A percentile compares a stretch with the other conserved stretches of the same genome.
These are phyloP conservation scores for Platanthera zijinensis DNA, from an alignment of 106 monocot species.

Conservation along the genomic window DNA sequence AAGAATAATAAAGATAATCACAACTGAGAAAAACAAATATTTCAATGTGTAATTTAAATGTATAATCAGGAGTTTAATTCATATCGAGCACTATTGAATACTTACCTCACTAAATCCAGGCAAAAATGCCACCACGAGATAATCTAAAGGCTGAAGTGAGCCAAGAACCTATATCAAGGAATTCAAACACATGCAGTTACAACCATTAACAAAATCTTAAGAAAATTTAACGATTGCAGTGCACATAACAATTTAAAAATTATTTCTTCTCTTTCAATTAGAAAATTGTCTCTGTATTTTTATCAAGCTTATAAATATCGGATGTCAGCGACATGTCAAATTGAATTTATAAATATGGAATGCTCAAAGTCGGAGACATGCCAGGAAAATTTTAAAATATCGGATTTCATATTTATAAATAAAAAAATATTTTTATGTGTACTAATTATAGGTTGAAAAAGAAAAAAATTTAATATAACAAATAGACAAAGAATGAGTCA, in stretches of 20 bases:
- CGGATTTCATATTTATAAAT: too few species aligned
- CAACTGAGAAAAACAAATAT: not conserved
- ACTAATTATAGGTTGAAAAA: too few species aligned
- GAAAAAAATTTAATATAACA: too few species aligned
- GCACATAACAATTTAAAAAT: not conserved
- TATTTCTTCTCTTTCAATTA: not conserved
- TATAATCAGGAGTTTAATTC: not conserved
- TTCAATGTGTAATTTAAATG: not conserved
- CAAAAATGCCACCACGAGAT: conserved; percentile 65
- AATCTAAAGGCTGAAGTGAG: conserved; percentile 67
- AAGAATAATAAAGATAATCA: not conserved
- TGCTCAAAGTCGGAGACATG: too few species aligned
- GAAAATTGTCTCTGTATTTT: too few species aligned
- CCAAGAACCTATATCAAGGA: conserved; percentile 55
- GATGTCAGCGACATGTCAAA: too few species aligned
- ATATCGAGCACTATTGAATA: not conserved
- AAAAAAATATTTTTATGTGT: too few species aligned
- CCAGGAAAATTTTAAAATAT: too few species aligned
- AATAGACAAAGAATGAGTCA: too few species aligned
- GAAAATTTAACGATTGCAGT: not conserved
- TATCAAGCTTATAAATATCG: too few species aligned
- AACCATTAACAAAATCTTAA: not conserved
- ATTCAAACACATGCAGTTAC: not conserved
- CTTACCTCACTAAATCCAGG: conserved; percentile 92
- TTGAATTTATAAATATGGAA: too few species aligned